These are phyloP conservation scores for Nidula niveotomentosa DNA, from an alignment of 1,284 basidiomycete species.

Conservation along the genomic window DNA sequence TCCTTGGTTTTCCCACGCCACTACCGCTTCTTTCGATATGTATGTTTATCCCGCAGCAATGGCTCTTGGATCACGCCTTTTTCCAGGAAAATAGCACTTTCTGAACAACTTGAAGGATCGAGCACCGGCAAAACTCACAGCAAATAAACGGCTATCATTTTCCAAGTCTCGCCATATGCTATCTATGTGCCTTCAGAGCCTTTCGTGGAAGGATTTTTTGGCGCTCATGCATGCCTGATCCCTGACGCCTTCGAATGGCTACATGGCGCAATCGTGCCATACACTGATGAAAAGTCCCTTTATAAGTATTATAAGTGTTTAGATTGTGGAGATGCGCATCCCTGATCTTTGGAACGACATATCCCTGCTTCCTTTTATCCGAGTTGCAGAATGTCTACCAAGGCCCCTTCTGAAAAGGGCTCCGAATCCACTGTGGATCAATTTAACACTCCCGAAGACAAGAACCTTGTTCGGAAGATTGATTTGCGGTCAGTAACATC, in stretches of 20 bases:
- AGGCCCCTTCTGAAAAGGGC: constrained; percentile 20
- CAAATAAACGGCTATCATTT: neutral
- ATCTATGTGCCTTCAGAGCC: neutral
- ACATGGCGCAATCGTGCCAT: neutral
- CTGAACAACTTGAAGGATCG: no score
- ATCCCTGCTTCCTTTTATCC: neutral
- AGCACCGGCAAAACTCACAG: neutral
- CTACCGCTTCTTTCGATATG: neutral
- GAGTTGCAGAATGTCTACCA: constrained; percentile 15
- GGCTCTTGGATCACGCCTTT: no score
- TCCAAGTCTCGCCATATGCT: neutral
- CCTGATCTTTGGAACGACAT: neutral
- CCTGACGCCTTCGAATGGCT: neutral
- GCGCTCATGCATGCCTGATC: neutral
- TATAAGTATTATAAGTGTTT: neutral
- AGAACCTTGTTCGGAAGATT: constrained; percentile 40
- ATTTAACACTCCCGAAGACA: constrained; percentile 34
- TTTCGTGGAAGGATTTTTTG: neutral
- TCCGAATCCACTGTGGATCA: constrained; percentile 16
- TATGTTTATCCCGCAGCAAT: no score
- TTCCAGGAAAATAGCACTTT: no score
- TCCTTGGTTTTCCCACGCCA: neutral
- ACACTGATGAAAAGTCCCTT: neutral
- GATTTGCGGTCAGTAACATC: constrained; percentile 32
- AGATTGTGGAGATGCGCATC: neutral